Conservation (phyloP, 176 grass and related monocot genomes). For the Eragrostis curvula region DNA sequence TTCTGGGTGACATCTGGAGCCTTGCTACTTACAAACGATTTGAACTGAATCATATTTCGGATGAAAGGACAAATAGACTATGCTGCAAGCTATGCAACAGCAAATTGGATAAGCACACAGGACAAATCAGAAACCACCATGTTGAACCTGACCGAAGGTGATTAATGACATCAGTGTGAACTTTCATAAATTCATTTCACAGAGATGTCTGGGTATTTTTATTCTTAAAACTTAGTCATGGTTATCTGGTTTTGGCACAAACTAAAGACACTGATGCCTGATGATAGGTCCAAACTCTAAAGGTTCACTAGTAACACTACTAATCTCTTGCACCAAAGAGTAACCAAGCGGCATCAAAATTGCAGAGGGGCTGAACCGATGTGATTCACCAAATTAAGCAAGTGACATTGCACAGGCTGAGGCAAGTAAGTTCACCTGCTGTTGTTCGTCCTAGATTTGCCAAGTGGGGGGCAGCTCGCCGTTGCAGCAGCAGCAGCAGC, state of each 20-base stretch:
- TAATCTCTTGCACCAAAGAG: neutral
- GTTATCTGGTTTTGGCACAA: neutral
- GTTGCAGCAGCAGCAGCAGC: neutral
- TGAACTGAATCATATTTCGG: neutral
- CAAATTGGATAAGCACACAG: neutral
- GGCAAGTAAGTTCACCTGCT: constrained; percentile 1
- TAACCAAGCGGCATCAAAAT: neutral
- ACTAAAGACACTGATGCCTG: neutral
- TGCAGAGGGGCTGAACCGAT: too few species aligned
- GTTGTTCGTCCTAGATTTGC: constrained; percentile 1
- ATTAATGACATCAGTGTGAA: neutral
- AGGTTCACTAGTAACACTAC: too few species aligned
- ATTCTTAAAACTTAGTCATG: neutral
- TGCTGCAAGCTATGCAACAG: neutral
- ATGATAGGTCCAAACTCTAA: neutral
- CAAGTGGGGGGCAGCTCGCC: constrained; percentile 51
- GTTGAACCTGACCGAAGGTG: neutral
- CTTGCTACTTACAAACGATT: neutral
- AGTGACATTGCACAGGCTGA: neutral
- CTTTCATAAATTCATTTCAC: neutral
- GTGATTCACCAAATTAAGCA: neutral
- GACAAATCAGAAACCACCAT: neutral
- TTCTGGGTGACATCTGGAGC: neutral
- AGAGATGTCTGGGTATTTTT: neutral
- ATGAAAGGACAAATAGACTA: neutral